Evolutionary conservation across 805 yeast species (phyloP).

Genomic region (Blastobotrys terrestris): DNA sequence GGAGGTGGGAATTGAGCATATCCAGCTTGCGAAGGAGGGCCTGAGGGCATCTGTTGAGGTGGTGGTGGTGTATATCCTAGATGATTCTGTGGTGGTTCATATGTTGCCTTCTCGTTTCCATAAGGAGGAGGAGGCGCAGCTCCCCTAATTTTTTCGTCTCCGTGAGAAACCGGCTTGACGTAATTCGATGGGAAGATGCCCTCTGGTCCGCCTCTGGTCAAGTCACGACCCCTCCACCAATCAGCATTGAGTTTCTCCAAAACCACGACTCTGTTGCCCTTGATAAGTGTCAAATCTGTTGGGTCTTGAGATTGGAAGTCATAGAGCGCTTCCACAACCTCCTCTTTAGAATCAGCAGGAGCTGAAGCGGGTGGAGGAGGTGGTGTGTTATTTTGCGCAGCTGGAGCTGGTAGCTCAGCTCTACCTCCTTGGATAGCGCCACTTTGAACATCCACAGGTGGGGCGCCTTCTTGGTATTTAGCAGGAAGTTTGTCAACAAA

Average conservation of each 20-base stretch:
- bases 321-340: slow-evolving; percentile 60
- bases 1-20: slow-evolving; percentile 41
- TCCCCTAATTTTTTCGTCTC: slow-evolving; percentile 8
- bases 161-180: slow-evolving; percentile 39
- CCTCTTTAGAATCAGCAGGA: slow-evolving; percentile 21
- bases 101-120: slow-evolving; percentile 7
- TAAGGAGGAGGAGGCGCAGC: slow-evolving; percentile 10
- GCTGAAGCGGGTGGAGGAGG: slow-evolving; percentile 20
- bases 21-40: slow-evolving; percentile 11
- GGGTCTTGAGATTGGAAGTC: slow-evolving; percentile 68
- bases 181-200: slow-evolving; percentile 93
- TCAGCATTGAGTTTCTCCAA: slow-evolving; percentile 70
- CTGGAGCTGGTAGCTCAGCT: slow-evolving; percentile 12
- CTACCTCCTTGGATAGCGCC: slow-evolving; percentile 22
- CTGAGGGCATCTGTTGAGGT: slow-evolving; percentile 19
- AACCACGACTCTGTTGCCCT: slow-evolving; percentile 66
- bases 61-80: slow-evolving; percentile 13
- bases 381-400: slow-evolving; percentile 10
- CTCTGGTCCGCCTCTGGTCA: slow-evolving; percentile 41
- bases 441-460: slow-evolving; percentile 39
- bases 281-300: slow-evolving; percentile 59
- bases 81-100: slow-evolving; percentile 16
- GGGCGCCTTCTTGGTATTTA: slow-evolving; percentile 46
- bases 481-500: slow-evolving; percentile 50
- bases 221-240: slow-evolving; percentile 79